Evolutionary conservation across 2,329 filamentous ascomycete genomes (phyloP).

Genomic region (Fusarium oligoseptatum): DNA sequence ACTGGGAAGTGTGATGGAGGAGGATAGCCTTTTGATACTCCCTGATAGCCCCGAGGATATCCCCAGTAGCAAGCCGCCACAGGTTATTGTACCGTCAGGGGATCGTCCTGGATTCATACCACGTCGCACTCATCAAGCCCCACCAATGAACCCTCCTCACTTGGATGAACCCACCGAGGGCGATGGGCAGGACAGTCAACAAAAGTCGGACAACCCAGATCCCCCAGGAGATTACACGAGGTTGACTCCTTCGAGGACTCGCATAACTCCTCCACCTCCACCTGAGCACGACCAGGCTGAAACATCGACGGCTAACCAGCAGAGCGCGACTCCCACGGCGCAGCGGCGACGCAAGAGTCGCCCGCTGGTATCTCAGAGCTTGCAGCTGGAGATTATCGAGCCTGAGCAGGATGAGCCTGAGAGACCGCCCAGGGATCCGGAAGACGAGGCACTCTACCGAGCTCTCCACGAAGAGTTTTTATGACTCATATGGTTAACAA

Average conservation of each 20-base stretch:
- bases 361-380: background rate
- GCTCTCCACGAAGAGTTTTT: conserved; percentile 1
- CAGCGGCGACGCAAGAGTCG: background rate
- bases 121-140: background rate
- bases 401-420: background rate
- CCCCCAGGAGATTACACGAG: background rate
- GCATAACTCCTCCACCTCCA: background rate
- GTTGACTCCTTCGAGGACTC: background rate
- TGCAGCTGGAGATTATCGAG: conserved; percentile 14
- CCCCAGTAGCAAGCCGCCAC: conserved; percentile 25
- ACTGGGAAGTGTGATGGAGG: background rate
- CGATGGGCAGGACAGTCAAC: background rate
- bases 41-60: conserved; percentile 28
- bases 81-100: background rate
- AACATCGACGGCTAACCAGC: background rate
- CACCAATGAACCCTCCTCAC: background rate
- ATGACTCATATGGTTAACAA: background rate
- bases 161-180: background rate
- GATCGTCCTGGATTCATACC: conserved; percentile 33
- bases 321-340: background rate
- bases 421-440: background rate
- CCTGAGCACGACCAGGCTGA: background rate
- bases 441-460: background rate
- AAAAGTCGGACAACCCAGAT: conserved; percentile 8
- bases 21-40: conserved; percentile 19